Evolutionary conservation across 805 yeast species (phyloP), one percentile per base, ranked within the genome.

Genomic region (Metschnikowia colocasiae): DNA sequence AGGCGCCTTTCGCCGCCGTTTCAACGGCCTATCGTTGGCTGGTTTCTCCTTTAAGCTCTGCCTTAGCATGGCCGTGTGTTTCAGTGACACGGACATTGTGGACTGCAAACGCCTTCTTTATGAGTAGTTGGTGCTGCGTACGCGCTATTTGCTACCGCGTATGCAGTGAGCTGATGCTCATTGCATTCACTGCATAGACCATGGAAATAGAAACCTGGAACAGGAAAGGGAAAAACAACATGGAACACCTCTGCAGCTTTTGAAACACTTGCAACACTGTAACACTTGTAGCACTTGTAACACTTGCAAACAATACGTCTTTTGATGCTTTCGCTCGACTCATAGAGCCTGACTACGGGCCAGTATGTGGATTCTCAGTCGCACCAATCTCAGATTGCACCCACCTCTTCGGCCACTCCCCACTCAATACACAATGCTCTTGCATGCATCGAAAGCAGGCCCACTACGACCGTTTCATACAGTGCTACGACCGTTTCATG

Each of bases 31-130:
- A 1, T 41, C 46, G 16, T 10, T 12, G 9, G 31, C 27, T 3
- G 26, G 31, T 9, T 10, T 9, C 6, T 26, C 36, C 23, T 51
- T 50, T 16, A 53, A 50, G 20, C 22, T 47, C 37, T 54, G 47
- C n/a, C 55, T 46, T 4, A 55, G 46, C n/a, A 55, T 46, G 7
- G 47, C 32, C 27, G 46, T 49, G 33, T 55, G 53, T 22, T 45
- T 46, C 20, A 40, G 39, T 6, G 45, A 45, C 26, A 53, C 36
- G 12, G 52, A 45, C 52, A 51, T 52, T 25, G 13, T n/a, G 18
- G 7, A 32, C 16, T 22, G 27, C 13, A 7, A 15, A 15, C n/a
- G 38, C 22, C n/a, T 18, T 16, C 9, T 19, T 6, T 12, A 9
- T 18, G 31, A 18, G 36, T 32, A 25, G 13, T 38, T 8, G 4